Percentiles rank a stretch among this genome's conserved stretches.
Conservation (phyloP, 371 early-diverging fungal species). For the Saksenaea vasiformis region DNA sequence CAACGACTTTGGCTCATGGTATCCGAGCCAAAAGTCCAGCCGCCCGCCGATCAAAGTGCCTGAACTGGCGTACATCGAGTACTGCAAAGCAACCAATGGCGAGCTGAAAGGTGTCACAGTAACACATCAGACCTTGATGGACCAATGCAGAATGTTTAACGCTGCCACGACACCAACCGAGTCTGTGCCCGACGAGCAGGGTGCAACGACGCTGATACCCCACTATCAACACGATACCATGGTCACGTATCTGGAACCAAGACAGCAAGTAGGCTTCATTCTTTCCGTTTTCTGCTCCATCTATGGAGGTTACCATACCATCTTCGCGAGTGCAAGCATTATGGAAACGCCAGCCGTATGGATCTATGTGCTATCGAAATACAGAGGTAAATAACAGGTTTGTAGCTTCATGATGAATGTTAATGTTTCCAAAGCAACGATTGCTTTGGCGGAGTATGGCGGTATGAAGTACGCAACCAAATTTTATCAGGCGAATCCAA, state of each 20-base stretch:
- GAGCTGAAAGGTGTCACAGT: conserved; percentile 85
- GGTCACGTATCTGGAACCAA: conserved; percentile 74
- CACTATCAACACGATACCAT: conserved; percentile 45
- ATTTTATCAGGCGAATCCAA: conserved; percentile 51
- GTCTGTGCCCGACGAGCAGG: background rate
- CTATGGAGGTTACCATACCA: conserved; percentile 69
- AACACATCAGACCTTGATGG: conserved; percentile 76
- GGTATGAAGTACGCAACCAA: conserved; percentile 61
- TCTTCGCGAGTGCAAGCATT: conserved; percentile 66
- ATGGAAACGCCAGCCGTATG: conserved; percentile 72
- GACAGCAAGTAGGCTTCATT: conserved; percentile 82
- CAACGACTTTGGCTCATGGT: conserved; percentile 66
- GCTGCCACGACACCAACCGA: conserved; percentile 30
- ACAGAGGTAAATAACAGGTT: conserved; percentile 35
- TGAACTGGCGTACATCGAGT: conserved; percentile 88
- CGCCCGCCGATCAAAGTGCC: conserved; percentile 39
- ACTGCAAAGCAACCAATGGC: conserved; percentile 79
- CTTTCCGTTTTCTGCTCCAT: conserved; percentile 69
- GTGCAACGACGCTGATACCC: background rate
- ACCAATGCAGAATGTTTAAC: conserved; percentile 59
- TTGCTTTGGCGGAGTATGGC: conserved; percentile 73
- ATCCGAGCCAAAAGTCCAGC: conserved; percentile 54
- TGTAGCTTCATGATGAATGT: conserved; percentile 8
- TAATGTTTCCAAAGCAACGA: conserved; percentile 50
- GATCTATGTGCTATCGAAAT: conserved; percentile 68